phyloP scores from a whole-genome alignment of 2,329 filamentous ascomycete species.

The Epichloe gansuensis region DNA sequence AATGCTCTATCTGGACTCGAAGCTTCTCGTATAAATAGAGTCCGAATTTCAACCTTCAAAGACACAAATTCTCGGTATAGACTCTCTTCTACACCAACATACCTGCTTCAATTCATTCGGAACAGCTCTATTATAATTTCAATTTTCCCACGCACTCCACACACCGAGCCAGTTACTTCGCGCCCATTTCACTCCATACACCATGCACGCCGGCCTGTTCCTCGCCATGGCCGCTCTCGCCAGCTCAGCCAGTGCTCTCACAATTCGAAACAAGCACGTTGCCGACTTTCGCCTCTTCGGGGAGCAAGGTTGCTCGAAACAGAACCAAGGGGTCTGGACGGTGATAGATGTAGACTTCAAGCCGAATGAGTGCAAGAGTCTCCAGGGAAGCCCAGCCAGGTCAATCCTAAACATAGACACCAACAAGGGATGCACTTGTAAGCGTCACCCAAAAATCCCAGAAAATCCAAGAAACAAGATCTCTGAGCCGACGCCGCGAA shows the following conservation, averaged over 20 bases:
- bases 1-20: too few relatives aligned
- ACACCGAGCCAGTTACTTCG: neutral
- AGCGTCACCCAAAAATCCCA: neutral
- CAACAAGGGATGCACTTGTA: slow-evolving; percentile 11
- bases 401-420: slow-evolving; percentile 10
- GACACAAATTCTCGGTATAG: too few relatives aligned
- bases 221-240: slow-evolving; percentile 8
- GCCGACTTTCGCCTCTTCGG: slow-evolving; percentile 15
- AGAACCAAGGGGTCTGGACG: slow-evolving; percentile 16
- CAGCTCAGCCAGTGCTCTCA: slow-evolving; percentile 6
- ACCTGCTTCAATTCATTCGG: neutral
- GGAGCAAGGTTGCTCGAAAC: slow-evolving; percentile 8
- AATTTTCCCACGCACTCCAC: neutral
- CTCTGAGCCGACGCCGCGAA: neutral
- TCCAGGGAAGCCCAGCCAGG: slow-evolving; percentile 6
- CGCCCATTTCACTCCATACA: too few relatives aligned
- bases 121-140: neutral
- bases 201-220: slow-evolving; percentile 10
- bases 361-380: slow-evolving; percentile 10
- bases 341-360: slow-evolving; percentile 14
- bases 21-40: too few relatives aligned
- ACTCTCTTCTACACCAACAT: too few relatives aligned
- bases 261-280: slow-evolving; percentile 13
- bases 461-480: neutral
- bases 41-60: too few relatives aligned